Base-by-base conservation (phyloP, 179 eudicot genomes). In the Beta corolliflora region DNA sequence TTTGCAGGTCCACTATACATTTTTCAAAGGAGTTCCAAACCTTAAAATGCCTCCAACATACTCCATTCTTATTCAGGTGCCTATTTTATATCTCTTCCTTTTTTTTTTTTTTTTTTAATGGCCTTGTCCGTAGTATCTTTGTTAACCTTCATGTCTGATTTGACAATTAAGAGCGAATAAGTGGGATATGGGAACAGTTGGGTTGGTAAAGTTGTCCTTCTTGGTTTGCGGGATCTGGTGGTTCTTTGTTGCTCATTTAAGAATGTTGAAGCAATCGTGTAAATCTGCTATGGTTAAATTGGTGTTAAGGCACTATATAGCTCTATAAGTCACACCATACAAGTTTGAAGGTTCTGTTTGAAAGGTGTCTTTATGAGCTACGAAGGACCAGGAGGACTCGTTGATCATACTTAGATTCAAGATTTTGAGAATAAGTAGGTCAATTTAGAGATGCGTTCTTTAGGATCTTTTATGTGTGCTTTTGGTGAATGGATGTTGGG, bases 41-140 rank as follows among this genome's bases (percentile, higher is more conserved):
- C 92, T 96, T 77, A 88, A 87, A 59, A 96, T 94, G 97, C 98
- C 99, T 46, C 99, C 99, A 18, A 69, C 83, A 45, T 91, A 94
- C 79, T 96, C 99, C 56, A 63, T 92, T 61, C 89, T 88, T 78
- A 90, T 93, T 77, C 99, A 95, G 99, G 99, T 93, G 85, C 45
- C 11, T 80, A 41, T 58, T 66, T 36, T 55, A 8, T 25, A 7
- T 73, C 75, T 19, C 0, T 18, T 18, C 19, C 41, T n/a, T 59
- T 50, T 4, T 7, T 79, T 46, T 48, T 21, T 2, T 29, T 52
- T 69, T 19, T 48, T 48, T 48, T 48, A 7, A 48, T 4, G 9
- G 52, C 19, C 54, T 44, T 44, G 16, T 67, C 5, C 36, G 25
- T 36, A 18, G 53, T 46, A 2, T 14, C 46, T n/a, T 41, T 21